A percentile compares a stretch with the other conserved stretches of the same genome.
Conservation (phyloP, 352 stramenopile genomes). For the Pythium phragmitis region DNA sequence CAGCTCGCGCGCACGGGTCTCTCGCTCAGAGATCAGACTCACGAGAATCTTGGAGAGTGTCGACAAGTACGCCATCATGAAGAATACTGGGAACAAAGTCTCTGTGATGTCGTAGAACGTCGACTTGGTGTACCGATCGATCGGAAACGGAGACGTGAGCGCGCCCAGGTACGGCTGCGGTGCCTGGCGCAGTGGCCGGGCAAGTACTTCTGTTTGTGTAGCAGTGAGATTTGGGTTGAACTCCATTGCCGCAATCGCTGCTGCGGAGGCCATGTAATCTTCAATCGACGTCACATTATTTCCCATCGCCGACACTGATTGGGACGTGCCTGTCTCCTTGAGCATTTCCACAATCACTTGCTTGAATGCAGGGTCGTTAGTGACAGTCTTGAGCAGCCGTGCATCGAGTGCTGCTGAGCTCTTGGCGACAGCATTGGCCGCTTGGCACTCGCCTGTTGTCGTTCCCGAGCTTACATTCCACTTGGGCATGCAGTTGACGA, state of each 20-base stretch:
- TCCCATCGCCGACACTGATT: neutral
- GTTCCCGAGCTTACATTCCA: slow-evolving; percentile 29
- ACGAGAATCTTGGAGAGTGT: slow-evolving; percentile 65
- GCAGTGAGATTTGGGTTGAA: slow-evolving; percentile 11
- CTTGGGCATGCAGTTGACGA: slow-evolving; percentile 39
- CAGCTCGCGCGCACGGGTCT: slow-evolving; percentile 67
- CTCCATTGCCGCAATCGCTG: slow-evolving; percentile 3
- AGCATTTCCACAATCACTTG: slow-evolving; percentile 19
- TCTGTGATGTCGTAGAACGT: slow-evolving; percentile 45
- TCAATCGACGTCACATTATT: slow-evolving; percentile 3
- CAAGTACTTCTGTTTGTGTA: slow-evolving; percentile 12
- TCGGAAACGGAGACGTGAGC: slow-evolving; percentile 6
- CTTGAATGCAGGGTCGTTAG: slow-evolving; percentile 21
- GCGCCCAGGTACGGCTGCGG: slow-evolving; percentile 8
- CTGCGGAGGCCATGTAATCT: slow-evolving; percentile 1
- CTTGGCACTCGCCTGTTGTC: slow-evolving; percentile 32
- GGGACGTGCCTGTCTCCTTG: neutral
- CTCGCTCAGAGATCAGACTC: slow-evolving; percentile 77
- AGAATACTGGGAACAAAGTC: slow-evolving; percentile 57
- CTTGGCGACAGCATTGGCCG: slow-evolving; percentile 10
- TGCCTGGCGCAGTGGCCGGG: slow-evolving; percentile 24
- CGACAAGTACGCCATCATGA: slow-evolving; percentile 77
- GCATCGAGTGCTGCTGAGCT: slow-evolving; percentile 19
- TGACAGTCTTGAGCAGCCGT: slow-evolving; percentile 24
- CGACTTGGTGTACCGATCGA: slow-evolving; percentile 8